Evolutionary conservation across 2,329 filamentous ascomycete species (phyloP), one percentile per base, ranked within the genome.

Genomic region (Teratosphaeria viscida): DNA sequence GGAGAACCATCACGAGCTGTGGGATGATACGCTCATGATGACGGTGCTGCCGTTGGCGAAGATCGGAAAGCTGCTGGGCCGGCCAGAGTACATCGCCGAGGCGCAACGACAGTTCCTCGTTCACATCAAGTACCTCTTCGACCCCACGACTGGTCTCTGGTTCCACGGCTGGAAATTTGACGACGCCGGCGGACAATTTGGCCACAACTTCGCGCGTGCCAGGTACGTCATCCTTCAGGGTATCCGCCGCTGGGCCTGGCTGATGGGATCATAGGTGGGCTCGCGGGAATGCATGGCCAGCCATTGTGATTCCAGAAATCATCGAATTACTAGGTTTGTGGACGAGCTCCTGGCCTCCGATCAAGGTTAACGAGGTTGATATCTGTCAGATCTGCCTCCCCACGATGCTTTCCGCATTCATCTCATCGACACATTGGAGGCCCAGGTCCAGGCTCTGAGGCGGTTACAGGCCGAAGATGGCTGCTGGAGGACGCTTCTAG

Each of bases 21-120:
- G 89, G 89, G 89, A 91, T 65, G 89, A 92, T 71, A 92, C 89
- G 5, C 78, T 92, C 53, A 92, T 92, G 88, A 92, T 92, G 89
- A 91, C 87, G 0, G 88, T 90, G 5, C 76, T 92, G 73, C 89
- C 89, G 1, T 78, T 92, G 19, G 88, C 88, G 19, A 92, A 92
- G 76, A 91, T 91, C 62, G 89, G 89, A 0, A 80, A 85, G 59
- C 77, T 90, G 3, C 79, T 92, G 2, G 78, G 82, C 62, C 78
- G 88, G 1, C 86, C 86, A 0, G 81, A 87, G 64, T 92, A 92
- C 70, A 78, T 92, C 29, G 86, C 84, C 52, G 89, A 92, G 73
- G 88, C 88, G 11, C 90, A 90, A 75, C 78, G 82, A 7, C 89
- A 92, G 72, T 90, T 91, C 69, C 77, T 92, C 52, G 74, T 90